Base-by-base conservation (phyloP, 345 rosid genomes). In the Arabis alpina region DNA sequence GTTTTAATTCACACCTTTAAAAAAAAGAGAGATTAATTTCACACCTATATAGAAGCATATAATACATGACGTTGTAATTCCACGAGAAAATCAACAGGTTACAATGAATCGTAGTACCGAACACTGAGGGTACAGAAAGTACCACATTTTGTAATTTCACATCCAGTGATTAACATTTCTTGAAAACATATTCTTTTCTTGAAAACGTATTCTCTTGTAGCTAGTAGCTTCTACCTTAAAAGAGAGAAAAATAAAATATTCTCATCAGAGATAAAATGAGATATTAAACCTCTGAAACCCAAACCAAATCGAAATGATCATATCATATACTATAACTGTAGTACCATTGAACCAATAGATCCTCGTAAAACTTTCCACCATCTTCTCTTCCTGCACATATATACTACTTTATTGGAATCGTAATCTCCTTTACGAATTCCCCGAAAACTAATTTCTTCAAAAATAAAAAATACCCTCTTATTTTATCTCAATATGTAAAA, bases 331-430 rank as follows among this genome's bases (percentile, higher is more conserved):
- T 44, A 24, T 14, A 3, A 49, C 32, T 53, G 49, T 62, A 10
- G 32, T 62, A 54, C 58, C 43, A 47, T 64, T 72, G 32, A 72
- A 54, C 58, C 43, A 47, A 72, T 72, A 64, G 63, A 52, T 47
- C 66, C 24, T 5, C 68, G 59, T 13, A 66, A 23, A 52, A 74
- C 13, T 42, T 51, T 9, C 67, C 25, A 50, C 54, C 54, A 30
- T 58, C 53, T 40, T 56, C 42, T 10, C 72, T 2, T 59, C 73
- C 63, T 36, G 14, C 57, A 60, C 24, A 12, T 69, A 8, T 64
- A 69, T 59, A 74, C n/a, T 58, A 74, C 62, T 66, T 74, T 66
- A 74, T 74, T 74, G 68, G 56, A 74, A 74, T 34, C 62, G 62
- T 59, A 74, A 67, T 44, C 51, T 50, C 25, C 5, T 48, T 13